A percentile compares a stretch with the other conserved stretches of the same genome.
phyloP scores from a whole-genome alignment of 192 early-diverging fungal species.

The Kappamyces sp. region DNA sequence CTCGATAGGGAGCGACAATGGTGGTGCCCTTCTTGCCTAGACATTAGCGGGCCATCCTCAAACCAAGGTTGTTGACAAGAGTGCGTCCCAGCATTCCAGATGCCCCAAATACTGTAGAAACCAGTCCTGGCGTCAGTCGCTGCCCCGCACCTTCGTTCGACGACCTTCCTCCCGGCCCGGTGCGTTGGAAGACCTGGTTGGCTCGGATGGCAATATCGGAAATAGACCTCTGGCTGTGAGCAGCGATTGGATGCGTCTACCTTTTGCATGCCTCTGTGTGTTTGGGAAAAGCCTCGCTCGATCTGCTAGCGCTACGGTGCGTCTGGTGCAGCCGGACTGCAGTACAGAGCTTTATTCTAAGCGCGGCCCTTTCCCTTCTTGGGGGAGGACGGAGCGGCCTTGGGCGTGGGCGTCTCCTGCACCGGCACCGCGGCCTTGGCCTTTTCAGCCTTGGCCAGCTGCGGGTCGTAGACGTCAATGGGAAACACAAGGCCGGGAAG shows the following conservation, averaged over 20 bases:
- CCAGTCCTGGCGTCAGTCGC: slow-evolving; percentile 55
- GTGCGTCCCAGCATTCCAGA: slow-evolving; percentile 95
- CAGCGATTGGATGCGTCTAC: no score
- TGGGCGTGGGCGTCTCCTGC: no score
- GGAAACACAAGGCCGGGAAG: slow-evolving; percentile 17
- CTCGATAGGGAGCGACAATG: slow-evolving; percentile 85
- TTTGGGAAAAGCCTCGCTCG: no score
- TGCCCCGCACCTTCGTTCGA: slow-evolving; percentile 25
- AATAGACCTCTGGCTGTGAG: no score
- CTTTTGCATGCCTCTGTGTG: no score
- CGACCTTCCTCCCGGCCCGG: slow-evolving; percentile 40
- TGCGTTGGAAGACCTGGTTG: slow-evolving; percentile 20
- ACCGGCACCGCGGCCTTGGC: no score
- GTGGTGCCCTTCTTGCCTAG: slow-evolving; percentile 80
- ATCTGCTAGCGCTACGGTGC: no score
- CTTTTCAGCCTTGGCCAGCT: neutral
- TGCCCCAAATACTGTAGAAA: slow-evolving; percentile 91
- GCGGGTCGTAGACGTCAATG: neutral
- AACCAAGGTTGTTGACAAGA: slow-evolving; percentile 85
- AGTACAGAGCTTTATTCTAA: no score
- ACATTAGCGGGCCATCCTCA: neutral
- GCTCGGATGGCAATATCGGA: slow-evolving; percentile 5
- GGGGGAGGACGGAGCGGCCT: no score
- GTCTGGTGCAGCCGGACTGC: no score
- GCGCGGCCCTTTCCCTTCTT: no score